Conservation (phyloP, 2,329 filamentous ascomycete genomes). For the Hymenoscyphus repandus region DNA sequence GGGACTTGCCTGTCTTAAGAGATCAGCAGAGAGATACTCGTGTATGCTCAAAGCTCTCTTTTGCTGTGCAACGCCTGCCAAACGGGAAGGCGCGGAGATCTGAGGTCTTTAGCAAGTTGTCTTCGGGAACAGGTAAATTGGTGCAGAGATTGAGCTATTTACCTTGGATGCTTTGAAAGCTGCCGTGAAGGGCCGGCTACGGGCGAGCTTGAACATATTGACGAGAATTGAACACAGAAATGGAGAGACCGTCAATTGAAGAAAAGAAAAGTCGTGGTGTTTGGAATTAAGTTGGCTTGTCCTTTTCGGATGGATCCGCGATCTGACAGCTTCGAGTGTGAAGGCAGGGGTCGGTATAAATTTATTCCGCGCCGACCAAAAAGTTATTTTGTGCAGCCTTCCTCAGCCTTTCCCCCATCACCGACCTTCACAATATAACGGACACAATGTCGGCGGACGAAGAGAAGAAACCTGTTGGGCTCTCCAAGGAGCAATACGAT, state of each 20-base stretch:
- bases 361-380: neutral
- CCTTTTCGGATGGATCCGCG: constrained; percentile 20
- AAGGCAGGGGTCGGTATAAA: neutral
- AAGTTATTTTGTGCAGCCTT: constrained; percentile 1
- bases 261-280: constrained; percentile 12
- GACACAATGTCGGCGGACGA: constrained; percentile 19
- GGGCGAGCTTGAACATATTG: constrained; percentile 83
- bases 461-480: constrained; percentile 18
- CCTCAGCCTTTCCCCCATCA: constrained; percentile 3
- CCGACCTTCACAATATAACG: neutral
- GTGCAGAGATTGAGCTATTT: constrained; percentile 33
- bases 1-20: constrained; percentile 63
- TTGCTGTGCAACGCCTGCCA: constrained; percentile 63
- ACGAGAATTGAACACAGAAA: constrained; percentile 23
- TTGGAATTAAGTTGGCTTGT: constrained; percentile 14
- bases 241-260: constrained; percentile 26
- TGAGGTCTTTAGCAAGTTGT: constrained; percentile 32
- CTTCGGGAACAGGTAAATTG: constrained; percentile 12
- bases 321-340: neutral
- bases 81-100: constrained; percentile 46
- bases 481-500: constrained; percentile 26
- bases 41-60: constrained; percentile 94
- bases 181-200: constrained; percentile 74
- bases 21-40: constrained; percentile 93
- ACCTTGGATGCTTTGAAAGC: constrained; percentile 76